Evolutionary conservation across 176 grass and related monocot genomes (phyloP).

Genomic region (Rhynchospora pubera): DNA sequence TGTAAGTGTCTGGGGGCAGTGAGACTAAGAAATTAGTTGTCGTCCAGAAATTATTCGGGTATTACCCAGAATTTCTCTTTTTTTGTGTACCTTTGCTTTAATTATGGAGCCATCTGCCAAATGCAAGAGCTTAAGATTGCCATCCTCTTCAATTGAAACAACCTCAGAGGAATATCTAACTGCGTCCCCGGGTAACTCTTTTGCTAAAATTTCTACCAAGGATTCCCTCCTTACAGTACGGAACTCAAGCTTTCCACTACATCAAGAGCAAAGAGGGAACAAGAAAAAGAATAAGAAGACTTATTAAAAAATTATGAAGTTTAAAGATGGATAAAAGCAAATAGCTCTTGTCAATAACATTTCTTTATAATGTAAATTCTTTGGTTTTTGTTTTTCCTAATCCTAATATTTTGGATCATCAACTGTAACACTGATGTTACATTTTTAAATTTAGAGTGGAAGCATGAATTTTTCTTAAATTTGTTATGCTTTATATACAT

Average conservation of each 20-base stretch:
- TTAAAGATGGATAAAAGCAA: not conserved
- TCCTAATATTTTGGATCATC: not conserved
- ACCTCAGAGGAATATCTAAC: constrained; percentile 79
- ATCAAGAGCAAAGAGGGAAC: not conserved
- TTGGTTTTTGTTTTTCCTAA: not conserved
- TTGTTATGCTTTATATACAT: not conserved
- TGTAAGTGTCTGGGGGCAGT: not conserved
- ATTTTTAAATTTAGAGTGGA: not conserved
- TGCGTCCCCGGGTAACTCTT: constrained; percentile 41
- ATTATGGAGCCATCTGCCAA: constrained; percentile 46
- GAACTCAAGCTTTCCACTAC: constrained; percentile 48
- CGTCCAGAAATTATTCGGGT: not conserved
- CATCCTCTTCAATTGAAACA: constrained; percentile 40
- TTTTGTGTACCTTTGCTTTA: constrained; percentile 52
- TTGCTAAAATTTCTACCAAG: constrained; percentile 37
- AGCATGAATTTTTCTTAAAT: not conserved
- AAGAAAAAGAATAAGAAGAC: too few species aligned
- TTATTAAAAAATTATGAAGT: not conserved
- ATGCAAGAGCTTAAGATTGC: constrained; percentile 45
- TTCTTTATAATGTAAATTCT: not conserved
- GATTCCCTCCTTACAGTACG: constrained; percentile 46
- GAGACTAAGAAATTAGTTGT: not conserved
- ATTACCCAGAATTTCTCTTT: not conserved
- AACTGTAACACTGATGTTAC: not conserved
- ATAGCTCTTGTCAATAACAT: not conserved